A percentile compares a stretch with the other conserved stretches of the same genome.
Conservation (phyloP, 371 early-diverging fungal genomes). For the Rhizomucor miehei region DNA sequence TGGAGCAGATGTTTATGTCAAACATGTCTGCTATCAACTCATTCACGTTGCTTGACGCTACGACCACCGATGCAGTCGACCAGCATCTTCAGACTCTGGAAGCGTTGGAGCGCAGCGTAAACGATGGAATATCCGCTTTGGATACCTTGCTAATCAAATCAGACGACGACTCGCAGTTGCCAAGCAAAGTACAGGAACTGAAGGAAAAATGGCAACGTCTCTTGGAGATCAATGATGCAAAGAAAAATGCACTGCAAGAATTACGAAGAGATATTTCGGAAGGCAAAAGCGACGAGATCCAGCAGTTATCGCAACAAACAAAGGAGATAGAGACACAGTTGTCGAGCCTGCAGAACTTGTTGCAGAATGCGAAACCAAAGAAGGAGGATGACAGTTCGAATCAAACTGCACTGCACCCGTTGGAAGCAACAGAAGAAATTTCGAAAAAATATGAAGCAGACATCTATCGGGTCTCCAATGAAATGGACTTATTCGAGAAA, state of each 20-base stretch:
- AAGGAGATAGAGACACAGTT: slow-evolving; percentile 3
- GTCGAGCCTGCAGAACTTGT: background rate
- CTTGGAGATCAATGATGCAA: too few relatives aligned
- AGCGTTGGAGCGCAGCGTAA: too few relatives aligned
- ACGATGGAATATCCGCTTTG: too few relatives aligned
- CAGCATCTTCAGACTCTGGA: too few relatives aligned
- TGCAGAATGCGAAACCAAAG: slow-evolving; percentile 10
- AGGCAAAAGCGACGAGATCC: slow-evolving; percentile 1
- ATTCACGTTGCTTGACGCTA: too few relatives aligned
- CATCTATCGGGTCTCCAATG: slow-evolving; percentile 1
- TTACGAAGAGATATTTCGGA: slow-evolving; percentile 5
- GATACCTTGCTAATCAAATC: too few relatives aligned
- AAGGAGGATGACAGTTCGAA: slow-evolving; percentile 5
- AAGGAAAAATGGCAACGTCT: too few relatives aligned
- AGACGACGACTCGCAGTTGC: too few relatives aligned
- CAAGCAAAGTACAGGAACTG: too few relatives aligned
- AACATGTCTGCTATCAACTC: too few relatives aligned
- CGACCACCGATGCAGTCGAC: too few relatives aligned
- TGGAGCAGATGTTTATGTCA: too few relatives aligned
- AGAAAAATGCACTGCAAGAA: background rate
- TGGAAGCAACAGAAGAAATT: slow-evolving; percentile 30
- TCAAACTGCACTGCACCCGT: slow-evolving; percentile 23
- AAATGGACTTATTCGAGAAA: slow-evolving; percentile 3
- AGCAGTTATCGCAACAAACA: slow-evolving; percentile 2
- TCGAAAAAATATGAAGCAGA: slow-evolving; percentile 19